These are phyloP conservation scores for Hyparrhenia diplandra DNA, from an alignment of 176 grass and related monocot genomes.

Conservation along the genomic window DNA sequence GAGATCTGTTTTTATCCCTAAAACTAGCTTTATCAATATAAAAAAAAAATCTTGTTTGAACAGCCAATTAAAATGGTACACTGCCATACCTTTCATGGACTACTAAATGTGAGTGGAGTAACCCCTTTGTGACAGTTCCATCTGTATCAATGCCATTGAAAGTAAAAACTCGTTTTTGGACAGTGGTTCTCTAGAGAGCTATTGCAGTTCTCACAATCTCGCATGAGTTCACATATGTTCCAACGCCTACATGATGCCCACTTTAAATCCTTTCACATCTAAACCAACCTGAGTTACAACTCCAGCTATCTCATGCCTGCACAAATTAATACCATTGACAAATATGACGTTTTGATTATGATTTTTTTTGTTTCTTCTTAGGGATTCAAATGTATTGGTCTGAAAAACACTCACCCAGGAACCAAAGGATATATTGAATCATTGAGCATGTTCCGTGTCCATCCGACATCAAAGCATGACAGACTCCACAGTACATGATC, in stretches of 20 bases:
- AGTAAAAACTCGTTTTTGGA: constrained; percentile 36
- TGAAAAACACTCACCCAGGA: constrained; percentile 50
- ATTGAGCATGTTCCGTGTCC: constrained; percentile 42
- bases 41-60: background rate
- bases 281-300: background rate
- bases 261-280: background rate
- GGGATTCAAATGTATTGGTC: background rate
- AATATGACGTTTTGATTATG: too few species aligned
- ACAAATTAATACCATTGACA: too few species aligned
- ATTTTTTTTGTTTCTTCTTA: background rate
- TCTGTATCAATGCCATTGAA: constrained; percentile 66
- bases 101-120: constrained; percentile 77
- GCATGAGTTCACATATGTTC: background rate
- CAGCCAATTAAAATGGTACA: background rate
- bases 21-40: background rate
- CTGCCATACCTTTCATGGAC: constrained; percentile 55
- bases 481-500: constrained; percentile 76
- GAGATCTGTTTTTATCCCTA: background rate
- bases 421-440: constrained; percentile 64
- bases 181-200: constrained; percentile 27
- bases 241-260: background rate
- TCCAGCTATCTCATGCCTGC: background rate
- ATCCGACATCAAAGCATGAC: constrained; percentile 62
- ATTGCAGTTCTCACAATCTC: background rate
- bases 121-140: constrained; percentile 67